Evolutionary conservation across 495 filamentous ascomycete genomes (phyloP).

Genomic region (Aspergillus sclerotioniger): DNA sequence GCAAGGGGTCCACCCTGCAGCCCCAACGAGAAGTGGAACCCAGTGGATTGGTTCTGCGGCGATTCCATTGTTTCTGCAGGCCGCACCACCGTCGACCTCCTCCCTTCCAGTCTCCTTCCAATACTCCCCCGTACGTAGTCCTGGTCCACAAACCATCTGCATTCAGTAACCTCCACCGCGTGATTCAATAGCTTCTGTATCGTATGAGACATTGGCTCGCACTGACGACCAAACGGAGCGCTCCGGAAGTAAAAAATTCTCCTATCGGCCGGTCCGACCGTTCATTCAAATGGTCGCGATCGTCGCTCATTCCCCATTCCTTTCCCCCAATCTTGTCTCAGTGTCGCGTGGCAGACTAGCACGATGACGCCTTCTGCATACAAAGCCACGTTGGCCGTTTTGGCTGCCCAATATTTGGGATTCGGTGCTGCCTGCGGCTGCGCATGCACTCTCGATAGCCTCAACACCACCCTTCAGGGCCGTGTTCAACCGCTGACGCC

Average conservation of each 20-base stretch:
- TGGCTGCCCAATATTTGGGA: constrained; percentile 11
- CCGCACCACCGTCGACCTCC: neutral
- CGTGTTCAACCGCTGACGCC: constrained; percentile 15
- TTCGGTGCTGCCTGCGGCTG: neutral
- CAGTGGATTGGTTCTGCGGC: neutral
- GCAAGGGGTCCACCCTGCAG: neutral
- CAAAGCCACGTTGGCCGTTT: constrained; percentile 6
- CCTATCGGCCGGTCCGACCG: neutral
- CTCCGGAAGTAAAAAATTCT: neutral
- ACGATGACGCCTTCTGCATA: constrained; percentile 13
- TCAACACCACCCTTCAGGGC: constrained; percentile 16
- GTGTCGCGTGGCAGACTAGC: constrained; percentile 16
- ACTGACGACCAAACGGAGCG: neutral
- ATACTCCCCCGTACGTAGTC: no score
- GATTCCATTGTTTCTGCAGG: neutral
- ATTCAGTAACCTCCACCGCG: neutral
- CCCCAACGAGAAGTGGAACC: neutral
- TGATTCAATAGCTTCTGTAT: neutral
- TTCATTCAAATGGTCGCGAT: constrained; percentile 5
- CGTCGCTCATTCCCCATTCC: constrained; percentile 6
- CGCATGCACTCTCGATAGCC: constrained; percentile 7
- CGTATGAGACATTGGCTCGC: neutral
- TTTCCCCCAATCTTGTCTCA: constrained; percentile 5
- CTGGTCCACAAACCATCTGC: neutral
- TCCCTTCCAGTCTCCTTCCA: neutral